Evolutionary conservation across 2,329 filamentous ascomycete species (phyloP).

Genomic region (Sordariomycetes sp.): DNA sequence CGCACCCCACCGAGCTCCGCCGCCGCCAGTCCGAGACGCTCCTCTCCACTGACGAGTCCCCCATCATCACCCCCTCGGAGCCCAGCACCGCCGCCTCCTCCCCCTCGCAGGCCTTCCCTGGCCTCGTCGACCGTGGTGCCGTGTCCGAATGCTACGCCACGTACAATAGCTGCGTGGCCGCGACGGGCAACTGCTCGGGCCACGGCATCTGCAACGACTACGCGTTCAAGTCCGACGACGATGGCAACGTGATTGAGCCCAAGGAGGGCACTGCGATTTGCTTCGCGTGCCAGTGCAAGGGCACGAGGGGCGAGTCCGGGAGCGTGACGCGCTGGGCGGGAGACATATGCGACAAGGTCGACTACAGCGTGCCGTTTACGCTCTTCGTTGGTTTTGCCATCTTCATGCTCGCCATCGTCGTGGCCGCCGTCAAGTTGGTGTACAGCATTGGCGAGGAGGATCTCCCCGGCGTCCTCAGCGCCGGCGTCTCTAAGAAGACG

Average conservation of each 20-base stretch:
- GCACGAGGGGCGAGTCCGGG: constrained; percentile 38
- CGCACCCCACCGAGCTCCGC: constrained; percentile 26
- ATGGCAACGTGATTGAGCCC: constrained; percentile 24
- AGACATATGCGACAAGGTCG: constrained; percentile 77
- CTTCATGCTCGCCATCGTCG: constrained; percentile 52
- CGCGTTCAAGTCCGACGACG: constrained; percentile 30
- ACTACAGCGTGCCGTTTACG: constrained; percentile 82
- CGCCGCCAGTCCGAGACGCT: constrained; percentile 34
- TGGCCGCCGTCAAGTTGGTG: constrained; percentile 62
- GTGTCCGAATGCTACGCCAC: constrained; percentile 66
- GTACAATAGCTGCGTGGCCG: constrained; percentile 50
- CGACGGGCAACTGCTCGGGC: constrained; percentile 68
- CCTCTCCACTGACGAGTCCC: constrained; percentile 17
- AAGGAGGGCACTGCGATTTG: constrained; percentile 36
- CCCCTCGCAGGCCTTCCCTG: constrained; percentile 11
- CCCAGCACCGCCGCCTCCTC: constrained; percentile 11
- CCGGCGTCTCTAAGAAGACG: constrained; percentile 63
- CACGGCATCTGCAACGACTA: constrained; percentile 67
- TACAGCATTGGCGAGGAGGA: constrained; percentile 77
- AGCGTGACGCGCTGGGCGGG: constrained; percentile 72
- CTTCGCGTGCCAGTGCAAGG: constrained; percentile 65
- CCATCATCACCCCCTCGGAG: constrained; percentile 16
- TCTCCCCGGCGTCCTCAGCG: constrained; percentile 89
- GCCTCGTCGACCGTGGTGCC: constrained; percentile 15
- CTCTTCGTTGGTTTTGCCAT: constrained; percentile 67